Evolutionary conservation across 2,329 filamentous ascomycete genomes (phyloP), one percentile per base, ranked within the genome.

Genomic region (Didymella pomorum): DNA sequence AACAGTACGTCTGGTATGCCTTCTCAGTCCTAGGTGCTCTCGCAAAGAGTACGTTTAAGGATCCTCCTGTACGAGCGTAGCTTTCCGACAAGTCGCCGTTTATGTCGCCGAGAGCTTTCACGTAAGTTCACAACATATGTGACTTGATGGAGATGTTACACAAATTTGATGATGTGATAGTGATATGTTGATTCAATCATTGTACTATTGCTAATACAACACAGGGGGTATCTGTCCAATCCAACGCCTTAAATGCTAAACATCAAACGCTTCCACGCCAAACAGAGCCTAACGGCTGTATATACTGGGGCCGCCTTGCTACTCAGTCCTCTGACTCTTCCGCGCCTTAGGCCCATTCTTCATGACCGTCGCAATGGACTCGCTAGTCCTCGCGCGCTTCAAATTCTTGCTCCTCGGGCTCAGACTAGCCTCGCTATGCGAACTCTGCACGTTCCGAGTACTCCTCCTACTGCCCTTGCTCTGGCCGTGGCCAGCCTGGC

Each of bases 381-480:
- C 61, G 31, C 59, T 55, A 0, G 63, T 61, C 35, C 63, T 58
- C 2, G 54, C 44, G 23, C 64, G 54, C 52, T 68, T 69, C 29
- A 65, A 23, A 11, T 58, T 56, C 31, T 59, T 47, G 11, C 58
- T 52, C 11, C 21, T 54, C 49, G 31, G 58, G 1, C 42, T 52
- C 7, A 56, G n/a, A 25, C 50, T 48, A 18, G 46, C 33, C 26
- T 49, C 46, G 46, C 56, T 59, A 31, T 28, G 35, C 5, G 47
- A 29, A 20, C 43, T 53, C 20, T 52, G 48, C n/a, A 45, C 46
- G 2, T 42, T 29, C 16, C 35, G 35, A 5, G 18, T 39, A 14
- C 29, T 44, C 14, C 23, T 46, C 18, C 51, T 41, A 16, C 45
- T 51, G 4, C 45, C 39, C 11, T 39, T 18, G 16, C 35, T 54